These are phyloP conservation scores for Fusarium ramigenum DNA, from an alignment of 2,329 filamentous ascomycete genomes.

Conservation along the genomic window DNA sequence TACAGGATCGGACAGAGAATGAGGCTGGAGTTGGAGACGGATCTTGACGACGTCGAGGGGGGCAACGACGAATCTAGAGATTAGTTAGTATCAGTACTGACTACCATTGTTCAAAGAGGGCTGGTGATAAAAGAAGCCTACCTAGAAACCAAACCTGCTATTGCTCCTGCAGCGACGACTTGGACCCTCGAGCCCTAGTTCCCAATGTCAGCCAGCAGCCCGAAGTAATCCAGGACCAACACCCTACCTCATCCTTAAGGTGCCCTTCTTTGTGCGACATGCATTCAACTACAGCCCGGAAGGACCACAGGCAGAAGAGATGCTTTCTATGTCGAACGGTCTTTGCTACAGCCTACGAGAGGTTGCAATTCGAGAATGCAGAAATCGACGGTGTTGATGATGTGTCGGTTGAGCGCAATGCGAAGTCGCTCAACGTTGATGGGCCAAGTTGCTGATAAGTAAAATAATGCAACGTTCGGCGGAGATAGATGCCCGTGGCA, in stretches of 20 bases:
- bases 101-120: background rate
- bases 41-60: slow-evolving; percentile 99
- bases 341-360: background rate
- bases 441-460: slow-evolving; percentile 24
- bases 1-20: slow-evolving; percentile 80
- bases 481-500: slow-evolving; percentile 33
- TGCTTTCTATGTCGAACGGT: slow-evolving; percentile 32
- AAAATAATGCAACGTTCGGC: slow-evolving; percentile 14
- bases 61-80: slow-evolving; percentile 83
- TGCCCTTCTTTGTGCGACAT: slow-evolving; percentile 52
- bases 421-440: slow-evolving; percentile 42
- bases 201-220: slow-evolving; percentile 12
- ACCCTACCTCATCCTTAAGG: slow-evolving; percentile 67
- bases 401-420: slow-evolving; percentile 44
- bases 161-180: slow-evolving; percentile 65
- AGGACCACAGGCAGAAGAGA: slow-evolving; percentile 19
- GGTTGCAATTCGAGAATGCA: background rate
- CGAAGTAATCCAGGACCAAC: background rate
- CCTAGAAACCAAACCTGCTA: slow-evolving; percentile 88
- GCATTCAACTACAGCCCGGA: slow-evolving; percentile 41
- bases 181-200: slow-evolving; percentile 64
- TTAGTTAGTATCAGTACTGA: slow-evolving; percentile 20
- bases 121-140: slow-evolving; percentile 49
- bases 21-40: slow-evolving; percentile 90
- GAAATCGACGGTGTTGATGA: background rate